phyloP scores from a whole-genome alignment of 495 filamentous ascomycete genomes.

The Aspergillus mulundensis region DNA sequence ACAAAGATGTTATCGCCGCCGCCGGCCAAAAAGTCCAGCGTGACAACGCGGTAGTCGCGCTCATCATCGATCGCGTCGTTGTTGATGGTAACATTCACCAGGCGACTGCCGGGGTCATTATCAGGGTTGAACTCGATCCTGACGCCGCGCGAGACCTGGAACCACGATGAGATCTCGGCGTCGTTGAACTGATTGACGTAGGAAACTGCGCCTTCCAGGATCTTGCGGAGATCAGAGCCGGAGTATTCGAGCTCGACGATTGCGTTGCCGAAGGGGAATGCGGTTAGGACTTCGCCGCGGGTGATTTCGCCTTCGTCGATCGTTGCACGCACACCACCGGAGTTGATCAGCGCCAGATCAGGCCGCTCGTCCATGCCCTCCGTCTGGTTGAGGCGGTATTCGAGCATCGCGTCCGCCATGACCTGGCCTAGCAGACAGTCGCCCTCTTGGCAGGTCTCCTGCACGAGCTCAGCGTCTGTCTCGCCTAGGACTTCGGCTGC shows the following conservation, averaged over 20 bases:
- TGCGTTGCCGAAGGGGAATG: constrained; percentile 6
- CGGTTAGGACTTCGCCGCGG: constrained; percentile 1
- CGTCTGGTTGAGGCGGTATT: constrained; percentile 2
- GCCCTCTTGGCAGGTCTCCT: constrained; percentile 1
- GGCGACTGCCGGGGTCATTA: background rate
- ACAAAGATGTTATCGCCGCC: constrained; percentile 6
- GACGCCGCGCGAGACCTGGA: constrained; percentile 3
- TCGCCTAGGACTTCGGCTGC: background rate
- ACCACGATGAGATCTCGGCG: background rate
- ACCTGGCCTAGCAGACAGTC: constrained; percentile 4
- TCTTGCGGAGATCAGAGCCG: background rate
- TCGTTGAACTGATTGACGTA: constrained; percentile 3
- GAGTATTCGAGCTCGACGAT: constrained; percentile 2
- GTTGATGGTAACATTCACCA: background rate
- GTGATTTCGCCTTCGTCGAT: background rate
- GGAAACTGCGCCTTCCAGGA: background rate
- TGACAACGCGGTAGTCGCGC: constrained; percentile 2
- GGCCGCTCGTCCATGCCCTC: background rate
- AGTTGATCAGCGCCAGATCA: background rate
- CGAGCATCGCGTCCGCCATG: constrained; percentile 2
- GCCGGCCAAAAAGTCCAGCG: constrained; percentile 2
- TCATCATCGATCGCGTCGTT: background rate
- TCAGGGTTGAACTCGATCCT: constrained; percentile 1
- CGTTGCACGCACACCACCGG: background rate
- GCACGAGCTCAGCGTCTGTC: background rate